Evolutionary conservation across 371 early-diverging fungal genomes (phyloP).

Genomic region (Apophysomyces variabilis): DNA sequence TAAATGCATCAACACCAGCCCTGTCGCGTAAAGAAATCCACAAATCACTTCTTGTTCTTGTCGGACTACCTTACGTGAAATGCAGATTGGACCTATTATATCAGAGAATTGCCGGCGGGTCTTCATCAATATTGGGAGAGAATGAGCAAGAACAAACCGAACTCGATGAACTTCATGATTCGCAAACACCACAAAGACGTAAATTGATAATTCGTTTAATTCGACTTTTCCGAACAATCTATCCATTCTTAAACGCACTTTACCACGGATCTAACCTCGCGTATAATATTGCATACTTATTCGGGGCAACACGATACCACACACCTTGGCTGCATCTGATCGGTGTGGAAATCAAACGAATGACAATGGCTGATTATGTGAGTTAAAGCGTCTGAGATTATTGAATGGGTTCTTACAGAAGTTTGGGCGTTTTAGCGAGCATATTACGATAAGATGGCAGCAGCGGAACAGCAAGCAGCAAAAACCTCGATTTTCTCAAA

Average conservation of each 20-base stretch:
- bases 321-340: conserved; percentile 82
- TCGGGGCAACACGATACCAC: conserved; percentile 77
- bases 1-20: conserved; percentile 25
- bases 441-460: conserved; percentile 41
- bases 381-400: conserved; percentile 27
- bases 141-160: conserved; percentile 47
- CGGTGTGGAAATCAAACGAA: conserved; percentile 76
- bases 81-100: conserved; percentile 75
- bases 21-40: conserved; percentile 58
- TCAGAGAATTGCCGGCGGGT: conserved; percentile 67
- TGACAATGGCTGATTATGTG: conserved; percentile 84
- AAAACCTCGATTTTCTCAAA: conserved; percentile 24
- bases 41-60: conserved; percentile 72
- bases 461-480: conserved; percentile 2
- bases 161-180: conserved; percentile 36
- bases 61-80: conserved; percentile 79
- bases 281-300: conserved; percentile 83
- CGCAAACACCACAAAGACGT: conserved; percentile 18
- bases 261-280: conserved; percentile 67
- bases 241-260: conserved; percentile 70
- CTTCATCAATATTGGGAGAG: conserved; percentile 70
- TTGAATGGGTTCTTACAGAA: neutral
- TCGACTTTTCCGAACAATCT: conserved; percentile 58
- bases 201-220: conserved; percentile 44
- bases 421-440: conserved; percentile 30